Percentiles rank a stretch among this genome's conserved stretches.
Conservation (phyloP, 306 rosid genomes). For the Fragaria nilgerrensis region DNA sequence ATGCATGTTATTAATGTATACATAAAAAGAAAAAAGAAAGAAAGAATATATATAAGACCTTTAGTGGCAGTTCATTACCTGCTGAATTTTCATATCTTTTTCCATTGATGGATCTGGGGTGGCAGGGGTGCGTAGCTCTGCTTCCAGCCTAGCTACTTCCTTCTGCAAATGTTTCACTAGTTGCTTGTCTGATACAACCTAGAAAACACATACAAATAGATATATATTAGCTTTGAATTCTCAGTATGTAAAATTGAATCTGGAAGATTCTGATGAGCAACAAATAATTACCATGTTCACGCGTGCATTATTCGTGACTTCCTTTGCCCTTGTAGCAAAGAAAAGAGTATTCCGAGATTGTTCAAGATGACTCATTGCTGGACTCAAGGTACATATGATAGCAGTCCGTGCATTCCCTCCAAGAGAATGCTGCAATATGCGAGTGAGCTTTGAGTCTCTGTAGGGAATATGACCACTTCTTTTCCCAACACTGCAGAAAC, state of each 20-base stretch:
- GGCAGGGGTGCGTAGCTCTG: constrained; percentile 64
- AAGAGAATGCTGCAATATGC: constrained; percentile 95
- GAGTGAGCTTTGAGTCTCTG: constrained; percentile 97
- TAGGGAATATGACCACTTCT: constrained; percentile 94
- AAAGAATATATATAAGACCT: neutral
- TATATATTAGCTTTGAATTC: neutral
- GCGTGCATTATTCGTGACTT: constrained; percentile 94
- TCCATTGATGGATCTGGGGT: constrained; percentile 80
- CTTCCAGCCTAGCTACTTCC: constrained; percentile 98
- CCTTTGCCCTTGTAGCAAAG: constrained; percentile 97
- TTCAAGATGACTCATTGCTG: constrained; percentile 89
- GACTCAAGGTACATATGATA: constrained; percentile 93
- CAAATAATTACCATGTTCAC: constrained; percentile 84
- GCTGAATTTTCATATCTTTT: constrained; percentile 88
- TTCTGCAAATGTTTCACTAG: constrained; percentile 93
- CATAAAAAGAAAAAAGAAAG: constrained; percentile 6
- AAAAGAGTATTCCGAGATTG: constrained; percentile 93
- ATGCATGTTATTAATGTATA: constrained; percentile 15
- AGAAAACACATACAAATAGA: neutral
- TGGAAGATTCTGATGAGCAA: constrained; percentile 1
- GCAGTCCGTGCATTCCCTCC: constrained; percentile 99
- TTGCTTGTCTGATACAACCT: constrained; percentile 96
- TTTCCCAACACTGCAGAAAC: constrained; percentile 73
- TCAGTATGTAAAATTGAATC: neutral
- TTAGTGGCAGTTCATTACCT: constrained; percentile 53